Conservation (phyloP, 345 rosid species). For the Pseudoturritis turrita region DNA sequence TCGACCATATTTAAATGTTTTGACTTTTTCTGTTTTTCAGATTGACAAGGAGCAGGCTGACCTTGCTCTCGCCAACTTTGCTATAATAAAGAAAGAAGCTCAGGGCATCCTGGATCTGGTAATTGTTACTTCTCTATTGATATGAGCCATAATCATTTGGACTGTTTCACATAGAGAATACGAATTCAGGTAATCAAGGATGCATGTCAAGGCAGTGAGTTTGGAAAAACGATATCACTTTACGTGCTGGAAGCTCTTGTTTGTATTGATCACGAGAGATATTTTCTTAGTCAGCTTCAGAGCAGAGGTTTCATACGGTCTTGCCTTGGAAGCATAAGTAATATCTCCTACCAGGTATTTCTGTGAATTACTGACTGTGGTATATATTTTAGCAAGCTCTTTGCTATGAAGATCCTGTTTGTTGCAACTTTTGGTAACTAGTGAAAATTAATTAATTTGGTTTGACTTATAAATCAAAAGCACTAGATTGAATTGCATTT, state of each 20-base stretch:
- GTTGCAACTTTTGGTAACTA: not conserved
- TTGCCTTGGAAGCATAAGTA: constrained; percentile 67
- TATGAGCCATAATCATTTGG: not conserved
- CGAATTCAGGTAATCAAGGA: constrained; percentile 74
- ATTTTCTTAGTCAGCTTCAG: constrained; percentile 85
- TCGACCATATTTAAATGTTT: not conserved
- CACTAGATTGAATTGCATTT: not conserved
- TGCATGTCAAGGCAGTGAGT: constrained; percentile 83
- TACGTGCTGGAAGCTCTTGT: constrained; percentile 84
- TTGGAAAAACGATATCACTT: constrained; percentile 84
- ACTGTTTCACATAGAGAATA: constrained; percentile 12
- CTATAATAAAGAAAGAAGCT: constrained; percentile 77
- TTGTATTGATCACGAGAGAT: constrained; percentile 81
- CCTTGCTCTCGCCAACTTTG: constrained; percentile 74
- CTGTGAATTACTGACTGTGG: not conserved
- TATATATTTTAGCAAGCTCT: not conserved
- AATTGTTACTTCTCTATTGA: constrained; percentile 12
- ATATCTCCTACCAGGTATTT: constrained; percentile 62
- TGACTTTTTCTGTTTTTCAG: constrained; percentile 37
- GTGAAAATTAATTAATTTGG: not conserved
- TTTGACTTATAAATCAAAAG: not conserved
- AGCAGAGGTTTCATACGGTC: constrained; percentile 86
- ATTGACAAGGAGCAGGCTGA: constrained; percentile 87
- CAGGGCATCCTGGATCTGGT: constrained; percentile 89
- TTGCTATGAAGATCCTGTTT: not conserved